These are phyloP conservation scores for Serendipita sp. DNA, from an alignment of 768 basidiomycete genomes.

Conservation along the genomic window DNA sequence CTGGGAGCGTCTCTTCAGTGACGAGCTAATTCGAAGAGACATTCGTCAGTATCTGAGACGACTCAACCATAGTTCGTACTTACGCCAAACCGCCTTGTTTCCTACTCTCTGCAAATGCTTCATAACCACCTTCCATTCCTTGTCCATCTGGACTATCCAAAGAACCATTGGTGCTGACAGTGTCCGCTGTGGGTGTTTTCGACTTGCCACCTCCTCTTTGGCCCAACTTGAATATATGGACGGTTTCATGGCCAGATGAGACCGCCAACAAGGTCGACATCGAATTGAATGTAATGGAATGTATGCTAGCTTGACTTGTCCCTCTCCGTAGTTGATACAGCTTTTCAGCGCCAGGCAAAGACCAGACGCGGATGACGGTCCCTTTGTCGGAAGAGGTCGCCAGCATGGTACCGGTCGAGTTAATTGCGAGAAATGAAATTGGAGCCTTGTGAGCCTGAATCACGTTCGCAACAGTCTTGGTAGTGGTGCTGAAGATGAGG, in stretches of 20 bases:
- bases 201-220: conserved; percentile 8
- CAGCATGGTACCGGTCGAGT: conserved; percentile 71
- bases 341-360: conserved; percentile 79
- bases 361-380: conserved; percentile 92
- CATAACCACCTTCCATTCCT: conserved; percentile 61
- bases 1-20: conserved; percentile 48
- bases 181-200: conserved; percentile 8
- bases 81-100: conserved; percentile 45
- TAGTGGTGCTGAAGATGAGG: conserved; percentile 83
- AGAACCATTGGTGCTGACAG: conserved; percentile 47
- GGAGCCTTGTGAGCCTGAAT: conserved; percentile 95
- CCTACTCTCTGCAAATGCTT: conserved; percentile 67
- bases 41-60: not conserved
- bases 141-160: conserved; percentile 46
- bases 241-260: conserved; percentile 82
- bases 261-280: conserved; percentile 75
- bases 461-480: conserved; percentile 83
- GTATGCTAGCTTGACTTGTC: conserved; percentile 71
- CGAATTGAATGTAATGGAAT: conserved; percentile 70
- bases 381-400: conserved; percentile 92
- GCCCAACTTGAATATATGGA: conserved; percentile 87
- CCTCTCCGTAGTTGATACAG: conserved; percentile 90
- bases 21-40: not conserved
- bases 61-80: conserved; percentile 14
- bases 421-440: conserved; percentile 73